These are phyloP conservation scores for Silene latifolia DNA, from an alignment of 148 eudicot species.

Conservation along the genomic window DNA sequence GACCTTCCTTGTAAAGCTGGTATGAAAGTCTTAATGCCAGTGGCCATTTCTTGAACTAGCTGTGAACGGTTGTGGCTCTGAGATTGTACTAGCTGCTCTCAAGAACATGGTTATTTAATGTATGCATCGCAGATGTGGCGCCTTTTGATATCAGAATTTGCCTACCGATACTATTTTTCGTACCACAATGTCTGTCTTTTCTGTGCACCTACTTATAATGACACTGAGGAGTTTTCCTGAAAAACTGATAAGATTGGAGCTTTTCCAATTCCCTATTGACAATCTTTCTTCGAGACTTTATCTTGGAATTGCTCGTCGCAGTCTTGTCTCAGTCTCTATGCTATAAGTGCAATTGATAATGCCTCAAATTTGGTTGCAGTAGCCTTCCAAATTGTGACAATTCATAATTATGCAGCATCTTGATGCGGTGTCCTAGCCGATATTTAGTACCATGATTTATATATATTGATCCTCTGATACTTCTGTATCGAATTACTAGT, in stretches of 20 bases:
- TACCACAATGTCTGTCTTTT: not conserved
- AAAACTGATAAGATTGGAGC: not conserved
- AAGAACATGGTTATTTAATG: not conserved
- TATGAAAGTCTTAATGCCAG: not conserved
- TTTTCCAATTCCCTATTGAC: not conserved
- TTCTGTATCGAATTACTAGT: not conserved
- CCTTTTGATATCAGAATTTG: not conserved
- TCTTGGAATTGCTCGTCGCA: not conserved
- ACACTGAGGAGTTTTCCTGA: not conserved
- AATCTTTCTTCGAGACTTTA: not conserved
- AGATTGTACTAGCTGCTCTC: not conserved
- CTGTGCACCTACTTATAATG: not conserved
- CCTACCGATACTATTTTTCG: no score
- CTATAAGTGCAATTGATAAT: not conserved
- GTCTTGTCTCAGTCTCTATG: not conserved
- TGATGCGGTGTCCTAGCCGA: not conserved
- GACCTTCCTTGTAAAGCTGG: conserved; percentile 9
- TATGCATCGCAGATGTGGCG: not conserved
- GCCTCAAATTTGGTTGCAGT: not conserved
- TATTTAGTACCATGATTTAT: not conserved
- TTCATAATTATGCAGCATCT: not conserved
- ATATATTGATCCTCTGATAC: not conserved
- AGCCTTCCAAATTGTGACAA: not conserved
- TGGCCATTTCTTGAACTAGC: not conserved
- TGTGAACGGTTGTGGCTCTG: not conserved